Evolutionary conservation across 1,284 basidiomycete genomes (phyloP).

Genomic region (Cutaneotrichosporon sp.): DNA sequence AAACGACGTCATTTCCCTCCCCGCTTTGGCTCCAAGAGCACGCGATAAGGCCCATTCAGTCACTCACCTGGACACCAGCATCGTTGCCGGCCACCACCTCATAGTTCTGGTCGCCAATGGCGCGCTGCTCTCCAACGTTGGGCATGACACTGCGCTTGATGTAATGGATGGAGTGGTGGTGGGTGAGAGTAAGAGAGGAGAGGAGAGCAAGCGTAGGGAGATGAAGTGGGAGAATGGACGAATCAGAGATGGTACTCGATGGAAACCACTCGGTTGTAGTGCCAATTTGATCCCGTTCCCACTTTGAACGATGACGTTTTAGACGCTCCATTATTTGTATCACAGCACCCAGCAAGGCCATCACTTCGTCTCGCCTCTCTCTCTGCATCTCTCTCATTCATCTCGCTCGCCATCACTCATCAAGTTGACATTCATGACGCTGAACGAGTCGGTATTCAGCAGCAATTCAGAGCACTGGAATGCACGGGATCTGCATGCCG

Average conservation of each 20-base stretch:
- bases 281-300: not conserved
- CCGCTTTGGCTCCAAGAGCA: not conserved
- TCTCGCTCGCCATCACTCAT: no score
- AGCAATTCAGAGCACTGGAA: not conserved
- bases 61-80: conserved; percentile 2
- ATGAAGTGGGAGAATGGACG: not conserved
- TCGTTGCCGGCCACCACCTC: not conserved
- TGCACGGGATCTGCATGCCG: not conserved
- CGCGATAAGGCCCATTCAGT: not conserved
- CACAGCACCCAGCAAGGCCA: no score
- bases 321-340: no score
- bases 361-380: no score
- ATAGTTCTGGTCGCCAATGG: conserved; percentile 5
- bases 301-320: not conserved
- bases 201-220: no score
- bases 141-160: not conserved
- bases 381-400: no score
- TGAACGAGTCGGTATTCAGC: not conserved
- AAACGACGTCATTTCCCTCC: not conserved
- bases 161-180: not conserved
- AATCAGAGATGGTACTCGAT: not conserved
- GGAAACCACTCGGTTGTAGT: not conserved
- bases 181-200: not conserved
- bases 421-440: not conserved
- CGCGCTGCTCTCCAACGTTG: not conserved